Evolutionary conservation across 257 asterid genomes (phyloP).

Genomic region (Prunella vulgaris): DNA sequence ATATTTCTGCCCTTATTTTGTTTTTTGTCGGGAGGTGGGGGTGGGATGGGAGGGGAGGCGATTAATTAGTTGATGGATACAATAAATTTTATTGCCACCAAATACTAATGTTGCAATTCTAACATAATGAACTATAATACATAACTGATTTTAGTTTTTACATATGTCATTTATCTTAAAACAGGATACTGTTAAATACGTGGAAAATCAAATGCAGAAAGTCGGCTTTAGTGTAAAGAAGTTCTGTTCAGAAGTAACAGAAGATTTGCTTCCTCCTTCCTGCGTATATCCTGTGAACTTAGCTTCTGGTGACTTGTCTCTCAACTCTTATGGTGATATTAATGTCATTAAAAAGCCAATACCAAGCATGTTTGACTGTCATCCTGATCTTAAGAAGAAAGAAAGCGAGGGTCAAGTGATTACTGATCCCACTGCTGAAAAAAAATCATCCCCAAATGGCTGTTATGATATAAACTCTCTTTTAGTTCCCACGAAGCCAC

Average conservation of each 20-base stretch:
- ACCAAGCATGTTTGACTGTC: conserved; percentile 21
- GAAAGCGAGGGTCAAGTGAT: conserved; percentile 36
- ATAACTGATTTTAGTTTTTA: not conserved
- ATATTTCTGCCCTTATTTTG: not conserved
- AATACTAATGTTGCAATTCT: not conserved
- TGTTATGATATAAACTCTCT: conserved; percentile 8
- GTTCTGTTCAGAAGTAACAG: conserved; percentile 71
- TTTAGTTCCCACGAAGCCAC: conserved; percentile 19
- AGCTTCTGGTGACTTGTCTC: conserved; percentile 47
- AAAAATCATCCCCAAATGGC: not conserved
- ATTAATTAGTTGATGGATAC: not conserved
- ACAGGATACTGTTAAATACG: conserved; percentile 76
- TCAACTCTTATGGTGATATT: conserved; percentile 37
- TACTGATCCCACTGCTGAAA: conserved; percentile 22
- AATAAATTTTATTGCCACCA: not conserved
- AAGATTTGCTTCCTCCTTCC: conserved; percentile 57
- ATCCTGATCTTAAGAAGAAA: conserved; percentile 24
- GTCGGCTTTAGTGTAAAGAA: conserved; percentile 73
- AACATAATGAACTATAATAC: not conserved
- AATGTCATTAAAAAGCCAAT: conserved; percentile 38
- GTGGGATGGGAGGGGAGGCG: too few relatives aligned
- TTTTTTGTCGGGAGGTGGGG: not conserved
- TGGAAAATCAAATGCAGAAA: conserved; percentile 79
- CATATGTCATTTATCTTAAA: not conserved
- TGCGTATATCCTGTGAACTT: conserved; percentile 45